These are phyloP conservation scores for Tagetes erecta DNA, from an alignment of 129 eudicot species.

Conservation along the genomic window DNA sequence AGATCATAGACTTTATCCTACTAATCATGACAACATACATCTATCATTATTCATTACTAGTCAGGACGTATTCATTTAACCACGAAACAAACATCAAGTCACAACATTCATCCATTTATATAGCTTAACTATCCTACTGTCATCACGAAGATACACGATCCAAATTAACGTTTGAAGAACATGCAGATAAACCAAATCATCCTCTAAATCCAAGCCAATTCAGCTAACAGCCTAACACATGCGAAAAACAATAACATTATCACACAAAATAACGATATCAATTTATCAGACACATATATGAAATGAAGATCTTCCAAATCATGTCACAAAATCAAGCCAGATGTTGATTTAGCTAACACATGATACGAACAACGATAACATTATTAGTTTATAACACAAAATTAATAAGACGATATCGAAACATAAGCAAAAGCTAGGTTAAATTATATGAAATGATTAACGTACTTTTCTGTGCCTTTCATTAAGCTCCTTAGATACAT, in stretches of 20 bases:
- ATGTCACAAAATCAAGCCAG: no score
- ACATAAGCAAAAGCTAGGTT: background rate
- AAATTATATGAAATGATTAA: background rate
- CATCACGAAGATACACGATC: background rate
- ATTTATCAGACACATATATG: no score
- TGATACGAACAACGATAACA: no score
- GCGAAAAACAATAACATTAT: no score
- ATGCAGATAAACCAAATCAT: conserved; percentile 9
- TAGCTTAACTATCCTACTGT: background rate
- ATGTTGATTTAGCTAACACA: no score
- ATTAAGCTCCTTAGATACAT: conserved; percentile 71
- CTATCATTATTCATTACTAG: background rate
- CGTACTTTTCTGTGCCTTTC: conserved; percentile 66
- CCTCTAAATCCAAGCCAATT: background rate
- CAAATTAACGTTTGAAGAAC: background rate
- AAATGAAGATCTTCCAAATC: no score
- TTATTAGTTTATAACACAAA: no score
- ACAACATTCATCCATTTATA: background rate
- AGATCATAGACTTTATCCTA: no score
- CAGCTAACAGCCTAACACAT: no score
- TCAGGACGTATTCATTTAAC: background rate
- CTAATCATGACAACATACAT: no score
- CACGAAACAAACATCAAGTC: background rate
- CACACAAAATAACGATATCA: no score
- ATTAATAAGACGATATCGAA: background rate